Base-by-base conservation (phyloP, 2,329 filamentous ascomycete species). In the Dactylellina parvicollis region DNA sequence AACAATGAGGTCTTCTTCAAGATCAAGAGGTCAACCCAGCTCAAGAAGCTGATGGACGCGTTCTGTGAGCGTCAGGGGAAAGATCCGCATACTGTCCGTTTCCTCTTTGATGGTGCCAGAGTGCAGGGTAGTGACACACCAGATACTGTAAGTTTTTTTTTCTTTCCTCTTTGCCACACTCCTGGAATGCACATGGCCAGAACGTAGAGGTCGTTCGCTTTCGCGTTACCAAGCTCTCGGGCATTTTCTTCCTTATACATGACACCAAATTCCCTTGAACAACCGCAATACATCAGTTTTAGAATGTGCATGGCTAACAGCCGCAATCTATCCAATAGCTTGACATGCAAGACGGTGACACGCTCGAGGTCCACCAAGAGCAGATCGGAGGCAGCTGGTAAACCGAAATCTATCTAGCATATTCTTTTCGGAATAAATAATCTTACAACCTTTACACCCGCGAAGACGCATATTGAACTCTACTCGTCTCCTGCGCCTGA, bases 1-100 rank as follows among this genome's bases (percentile, higher is more conserved):
- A 97, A 97, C 84, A 99, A 99, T 81, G 95, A 99, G 81, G 94
- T 99, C 78, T 99, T 98, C 82, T 99, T 99, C 86, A 99, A 99
- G 86, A 99, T 99, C 84, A 99, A 99, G 89, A 88, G 93, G 36
- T 92, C 90, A 20, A 99, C 95, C 0, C 91, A 92, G 81, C 87
- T 99, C 1, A 95, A 96, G 83, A 99, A 99, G 85, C 85, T 99
- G 62, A 99, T 99, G 95, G 90, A 92, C 75, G 95, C 95, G 18
- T 99, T 98, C 82, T 99, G 95, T 82, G 94, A 98, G 77, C 88
- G 95, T 22, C 93, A 97, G 81, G 95, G 95, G 78, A 98, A 98
- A 85, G 88, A 89, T 32, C 83, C 89, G 4, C 87, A 85, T 32
- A 94, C 91, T 3, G 94, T 98, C 49, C 90, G 95, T 28, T 99